Conservation (phyloP, 768 basidiomycete species). For the Phylloporus sp. region DNA sequence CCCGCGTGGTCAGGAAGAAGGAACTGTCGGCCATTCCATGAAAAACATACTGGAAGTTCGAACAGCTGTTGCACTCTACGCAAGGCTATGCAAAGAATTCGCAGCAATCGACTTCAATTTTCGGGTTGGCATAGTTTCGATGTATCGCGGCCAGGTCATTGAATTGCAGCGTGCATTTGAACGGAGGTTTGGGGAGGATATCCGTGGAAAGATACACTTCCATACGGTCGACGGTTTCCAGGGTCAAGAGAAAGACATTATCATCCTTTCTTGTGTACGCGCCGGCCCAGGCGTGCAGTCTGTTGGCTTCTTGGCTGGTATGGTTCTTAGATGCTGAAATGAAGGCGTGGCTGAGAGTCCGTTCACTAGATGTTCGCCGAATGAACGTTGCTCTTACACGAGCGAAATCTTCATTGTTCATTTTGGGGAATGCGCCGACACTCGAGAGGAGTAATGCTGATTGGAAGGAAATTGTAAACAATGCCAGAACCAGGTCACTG, state of each 20-base stretch:
- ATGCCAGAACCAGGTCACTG: constrained; percentile 63
- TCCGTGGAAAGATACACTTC: constrained; percentile 77
- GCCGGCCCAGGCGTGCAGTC: constrained; percentile 78
- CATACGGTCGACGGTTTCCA: constrained; percentile 99
- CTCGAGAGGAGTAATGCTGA: constrained; percentile 77
- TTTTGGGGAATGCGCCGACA: constrained; percentile 87
- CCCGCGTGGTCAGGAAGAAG: constrained; percentile 54
- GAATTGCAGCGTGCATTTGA: constrained; percentile 71
- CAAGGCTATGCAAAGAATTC: constrained; percentile 63
- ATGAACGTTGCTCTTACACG: constrained; percentile 99
- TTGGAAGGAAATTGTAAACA: constrained; percentile 74
- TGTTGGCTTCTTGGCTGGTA: constrained; percentile 87
- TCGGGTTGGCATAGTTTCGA: constrained; percentile 73
- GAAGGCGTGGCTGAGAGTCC: constrained; percentile 1
- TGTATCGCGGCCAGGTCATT: constrained; percentile 87
- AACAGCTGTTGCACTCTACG: constrained; percentile 73
- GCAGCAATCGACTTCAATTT: constrained; percentile 48
- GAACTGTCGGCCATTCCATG: constrained; percentile 57
- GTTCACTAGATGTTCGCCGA: constrained; percentile 59
- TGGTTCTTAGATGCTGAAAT: constrained; percentile 3
- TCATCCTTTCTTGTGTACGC: constrained; percentile 95
- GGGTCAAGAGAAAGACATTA: constrained; percentile 97
- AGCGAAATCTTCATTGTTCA: constrained; percentile 89
- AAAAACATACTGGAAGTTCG: constrained; percentile 71
- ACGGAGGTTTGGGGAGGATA: constrained; percentile 62